Conservation (phyloP, 139 green algal species). For the Asterochloris sp. region DNA sequence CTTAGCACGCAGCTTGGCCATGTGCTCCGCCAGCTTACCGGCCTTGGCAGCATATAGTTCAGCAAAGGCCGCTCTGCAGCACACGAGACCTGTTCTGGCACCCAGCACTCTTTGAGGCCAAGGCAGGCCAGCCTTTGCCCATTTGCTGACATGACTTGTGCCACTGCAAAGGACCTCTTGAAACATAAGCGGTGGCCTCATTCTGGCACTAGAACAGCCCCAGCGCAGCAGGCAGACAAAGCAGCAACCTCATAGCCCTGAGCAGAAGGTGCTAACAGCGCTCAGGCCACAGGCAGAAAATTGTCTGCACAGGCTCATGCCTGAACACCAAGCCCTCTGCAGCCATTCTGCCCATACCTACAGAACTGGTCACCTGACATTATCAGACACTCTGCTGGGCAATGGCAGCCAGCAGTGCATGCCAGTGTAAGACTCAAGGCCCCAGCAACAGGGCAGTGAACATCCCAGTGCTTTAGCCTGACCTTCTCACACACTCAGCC, state of each 20-base stretch:
- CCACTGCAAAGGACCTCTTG: neutral
- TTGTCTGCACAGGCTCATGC: no score
- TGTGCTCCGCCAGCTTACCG: slow-evolving; percentile 65
- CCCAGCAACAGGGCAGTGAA: neutral
- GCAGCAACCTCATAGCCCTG: no score
- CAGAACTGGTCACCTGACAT: no score
- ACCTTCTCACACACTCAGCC: slow-evolving; percentile 74
- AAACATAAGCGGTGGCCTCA: neutral
- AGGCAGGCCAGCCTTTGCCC: neutral
- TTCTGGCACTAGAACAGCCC: neutral
- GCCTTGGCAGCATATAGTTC: slow-evolving; percentile 58
- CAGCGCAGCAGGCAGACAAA: no score
- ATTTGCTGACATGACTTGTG: neutral
- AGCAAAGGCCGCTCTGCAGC: slow-evolving; percentile 20
- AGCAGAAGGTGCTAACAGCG: no score
- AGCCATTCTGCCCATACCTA: no score
- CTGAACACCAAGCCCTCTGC: no score
- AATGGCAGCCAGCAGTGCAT: neutral
- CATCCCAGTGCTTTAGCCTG: neutral
- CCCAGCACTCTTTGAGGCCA: neutral
- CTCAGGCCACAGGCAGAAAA: no score
- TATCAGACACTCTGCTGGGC: no score
- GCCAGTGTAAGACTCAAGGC: neutral
- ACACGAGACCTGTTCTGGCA: neutral
- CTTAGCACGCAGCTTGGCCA: slow-evolving; percentile 59